These are phyloP conservation scores for Limonomyces culmigenus DNA, from an alignment of 1,284 basidiomycete species.

Conservation along the genomic window DNA sequence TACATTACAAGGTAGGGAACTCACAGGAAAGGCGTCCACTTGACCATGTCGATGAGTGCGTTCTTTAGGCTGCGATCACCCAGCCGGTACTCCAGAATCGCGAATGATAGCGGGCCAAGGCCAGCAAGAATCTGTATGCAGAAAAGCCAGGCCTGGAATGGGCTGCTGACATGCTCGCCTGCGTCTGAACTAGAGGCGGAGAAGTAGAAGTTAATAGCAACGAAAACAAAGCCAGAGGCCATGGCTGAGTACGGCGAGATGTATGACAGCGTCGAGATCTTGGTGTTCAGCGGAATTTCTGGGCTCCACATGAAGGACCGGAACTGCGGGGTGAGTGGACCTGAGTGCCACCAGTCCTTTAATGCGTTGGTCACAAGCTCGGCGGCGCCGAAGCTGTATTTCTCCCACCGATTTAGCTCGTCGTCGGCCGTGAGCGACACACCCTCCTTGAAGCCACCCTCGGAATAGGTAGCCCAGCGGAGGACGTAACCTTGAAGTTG, in stretches of 20 bases:
- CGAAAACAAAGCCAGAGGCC: conserved; percentile 44
- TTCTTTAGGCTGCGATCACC: conserved; percentile 39
- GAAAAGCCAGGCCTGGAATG: conserved; percentile 64
- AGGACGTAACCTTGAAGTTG: conserved; percentile 53
- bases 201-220: conserved; percentile 54
- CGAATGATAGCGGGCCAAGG: conserved; percentile 25
- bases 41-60: conserved; percentile 45
- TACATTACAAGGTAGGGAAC: conserved; percentile 14
- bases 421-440: conserved; percentile 74
- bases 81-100: conserved; percentile 50
- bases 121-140: conserved; percentile 63
- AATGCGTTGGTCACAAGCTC: conserved; percentile 70
- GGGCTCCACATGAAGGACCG: conserved; percentile 60
- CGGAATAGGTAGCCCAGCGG: conserved; percentile 73
- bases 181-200: conserved; percentile 49
- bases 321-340: conserved; percentile 66
- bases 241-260: conserved; percentile 78
- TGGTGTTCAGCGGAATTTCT: conserved; percentile 64
- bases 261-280: conserved; percentile 62
- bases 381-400: conserved; percentile 68
- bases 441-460: conserved; percentile 74
- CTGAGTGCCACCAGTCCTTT: conserved; percentile 50
- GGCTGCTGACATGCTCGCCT: conserved; percentile 54
- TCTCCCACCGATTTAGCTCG: conserved; percentile 75
- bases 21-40: conserved; percentile 70